Conservation (phyloP, 2,329 filamentous ascomycete genomes). For the Microdochium paspali region DNA sequence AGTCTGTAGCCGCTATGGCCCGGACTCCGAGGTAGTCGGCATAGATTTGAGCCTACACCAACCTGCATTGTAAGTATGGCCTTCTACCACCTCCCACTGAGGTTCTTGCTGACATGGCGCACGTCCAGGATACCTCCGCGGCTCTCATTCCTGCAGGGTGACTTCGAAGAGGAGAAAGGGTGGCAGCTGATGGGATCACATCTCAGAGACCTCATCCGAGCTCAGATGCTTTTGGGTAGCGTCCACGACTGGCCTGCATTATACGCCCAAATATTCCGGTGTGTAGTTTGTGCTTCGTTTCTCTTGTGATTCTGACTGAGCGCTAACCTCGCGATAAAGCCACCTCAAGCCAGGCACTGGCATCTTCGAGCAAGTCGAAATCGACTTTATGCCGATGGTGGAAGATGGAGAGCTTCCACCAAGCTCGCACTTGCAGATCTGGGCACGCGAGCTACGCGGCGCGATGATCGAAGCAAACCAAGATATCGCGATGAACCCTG, state of each 20-base stretch:
- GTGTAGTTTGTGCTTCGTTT: slow-evolving; percentile 38
- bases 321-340: slow-evolving; percentile 29
- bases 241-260: slow-evolving; percentile 67
- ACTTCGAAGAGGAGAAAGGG: slow-evolving; percentile 59
- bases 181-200: slow-evolving; percentile 36
- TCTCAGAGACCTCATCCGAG: slow-evolving; percentile 65
- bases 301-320: too few relatives aligned
- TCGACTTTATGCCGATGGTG: slow-evolving; percentile 70
- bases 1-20: neutral
- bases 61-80: slow-evolving; percentile 19
- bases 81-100: neutral
- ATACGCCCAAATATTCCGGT: slow-evolving; percentile 64
- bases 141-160: slow-evolving; percentile 58
- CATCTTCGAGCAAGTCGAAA: slow-evolving; percentile 78
- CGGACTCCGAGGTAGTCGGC: slow-evolving; percentile 19
- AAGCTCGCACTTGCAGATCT: slow-evolving; percentile 51
- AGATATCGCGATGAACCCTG: slow-evolving; percentile 50
- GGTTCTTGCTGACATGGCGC: slow-evolving; percentile 3
- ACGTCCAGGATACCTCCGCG: slow-evolving; percentile 57
- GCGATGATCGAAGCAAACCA: slow-evolving; percentile 58
- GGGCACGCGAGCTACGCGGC: slow-evolving; percentile 59
- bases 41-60: slow-evolving; percentile 27
- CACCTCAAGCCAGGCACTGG: slow-evolving; percentile 70
- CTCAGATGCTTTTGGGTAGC: slow-evolving; percentile 70
- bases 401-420: slow-evolving; percentile 54